Evolutionary conservation across 2,329 filamentous ascomycete genomes (phyloP).

Genomic region (Curvularia verruculosa): DNA sequence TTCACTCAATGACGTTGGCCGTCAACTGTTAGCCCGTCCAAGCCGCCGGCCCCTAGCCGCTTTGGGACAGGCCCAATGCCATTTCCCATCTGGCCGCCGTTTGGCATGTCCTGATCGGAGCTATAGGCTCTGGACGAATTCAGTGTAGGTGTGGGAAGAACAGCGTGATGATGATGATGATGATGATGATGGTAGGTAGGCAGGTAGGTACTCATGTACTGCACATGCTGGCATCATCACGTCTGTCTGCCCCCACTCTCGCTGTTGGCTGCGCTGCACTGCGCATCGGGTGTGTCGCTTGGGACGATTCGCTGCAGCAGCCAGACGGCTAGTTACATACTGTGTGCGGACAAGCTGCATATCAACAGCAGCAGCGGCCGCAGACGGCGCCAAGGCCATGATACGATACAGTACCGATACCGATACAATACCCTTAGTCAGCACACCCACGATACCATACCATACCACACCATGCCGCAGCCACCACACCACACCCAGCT

Average conservation of each 20-base stretch:
- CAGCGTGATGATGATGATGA: no score
- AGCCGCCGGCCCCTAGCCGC: slow-evolving; percentile 13
- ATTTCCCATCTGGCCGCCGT: not conserved
- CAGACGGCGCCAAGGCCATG: not conserved
- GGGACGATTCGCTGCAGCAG: not conserved
- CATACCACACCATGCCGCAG: slow-evolving; percentile 12
- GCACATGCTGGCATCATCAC: not conserved
- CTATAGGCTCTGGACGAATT: no score
- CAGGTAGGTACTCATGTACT: no score
- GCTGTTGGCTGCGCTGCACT: not conserved
- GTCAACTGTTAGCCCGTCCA: slow-evolving; percentile 4
- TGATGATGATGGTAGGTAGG: no score
- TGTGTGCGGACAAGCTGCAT: not conserved
- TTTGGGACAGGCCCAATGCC: not conserved
- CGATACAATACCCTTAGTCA: slow-evolving; percentile 15
- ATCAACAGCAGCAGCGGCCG: not conserved
- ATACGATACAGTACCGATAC: slow-evolving; percentile 3
- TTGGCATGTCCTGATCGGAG: not conserved
- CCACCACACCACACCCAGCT: slow-evolving; percentile 3
- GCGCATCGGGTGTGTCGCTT: slow-evolving; percentile 6
- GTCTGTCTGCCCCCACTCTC: not conserved
- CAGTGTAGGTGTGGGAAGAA: no score
- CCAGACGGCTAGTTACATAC: not conserved
- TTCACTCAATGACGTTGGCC: slow-evolving; percentile 21
- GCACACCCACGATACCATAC: not conserved